phyloP scores from a whole-genome alignment of 768 basidiomycete genomes.

The Rubroboletus satanas region DNA sequence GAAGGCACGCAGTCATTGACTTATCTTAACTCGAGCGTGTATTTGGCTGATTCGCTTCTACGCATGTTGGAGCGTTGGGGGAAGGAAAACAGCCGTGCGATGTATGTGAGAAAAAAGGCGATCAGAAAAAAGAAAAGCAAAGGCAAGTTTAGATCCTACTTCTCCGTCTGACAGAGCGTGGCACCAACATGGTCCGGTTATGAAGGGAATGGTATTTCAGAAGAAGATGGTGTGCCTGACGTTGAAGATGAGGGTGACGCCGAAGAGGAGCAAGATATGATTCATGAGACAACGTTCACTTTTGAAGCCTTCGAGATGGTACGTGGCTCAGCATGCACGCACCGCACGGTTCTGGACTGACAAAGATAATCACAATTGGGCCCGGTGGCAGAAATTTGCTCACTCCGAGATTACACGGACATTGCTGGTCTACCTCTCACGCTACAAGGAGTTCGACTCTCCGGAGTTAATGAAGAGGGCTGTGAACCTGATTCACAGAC shows the following conservation, averaged over 20 bases:
- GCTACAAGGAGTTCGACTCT: constrained; percentile 74
- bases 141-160: constrained; percentile 36
- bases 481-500: constrained; percentile 85
- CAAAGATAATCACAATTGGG: constrained; percentile 16
- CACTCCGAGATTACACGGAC: constrained; percentile 82
- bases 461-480: constrained; percentile 87
- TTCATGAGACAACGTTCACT: constrained; percentile 84
- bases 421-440: constrained; percentile 73
- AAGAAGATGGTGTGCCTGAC: constrained; percentile 65
- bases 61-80: constrained; percentile 87
- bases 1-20: constrained; percentile 72
- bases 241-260: constrained; percentile 60
- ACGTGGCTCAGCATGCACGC: constrained; percentile 26
- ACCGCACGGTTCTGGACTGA: constrained; percentile 16
- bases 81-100: constrained; percentile 58
- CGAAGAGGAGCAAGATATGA: constrained; percentile 57
- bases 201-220: constrained; percentile 38
- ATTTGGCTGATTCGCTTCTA: constrained; percentile 81
- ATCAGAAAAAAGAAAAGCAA: constrained; percentile 51
- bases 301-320: constrained; percentile 92
- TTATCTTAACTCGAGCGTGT: constrained; percentile 84
- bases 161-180: constrained; percentile 14
- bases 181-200: constrained; percentile 5
- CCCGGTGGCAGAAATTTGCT: constrained; percentile 73
- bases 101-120: constrained; percentile 68